Evolutionary conservation across 805 yeast genomes (phyloP).

Genomic region (Candida insectorum): DNA sequence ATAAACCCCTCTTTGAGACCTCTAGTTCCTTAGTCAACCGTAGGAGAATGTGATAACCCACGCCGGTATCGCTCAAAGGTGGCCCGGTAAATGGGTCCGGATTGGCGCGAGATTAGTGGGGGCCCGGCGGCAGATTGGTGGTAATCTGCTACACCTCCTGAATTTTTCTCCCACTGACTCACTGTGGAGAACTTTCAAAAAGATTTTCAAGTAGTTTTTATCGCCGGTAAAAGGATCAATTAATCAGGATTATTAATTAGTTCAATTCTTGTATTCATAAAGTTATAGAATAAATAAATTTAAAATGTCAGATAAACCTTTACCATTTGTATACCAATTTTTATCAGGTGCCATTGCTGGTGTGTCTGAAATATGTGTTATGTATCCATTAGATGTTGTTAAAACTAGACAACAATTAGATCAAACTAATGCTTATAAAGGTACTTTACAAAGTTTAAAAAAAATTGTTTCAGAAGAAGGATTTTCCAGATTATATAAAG

Average conservation of each 20-base stretch:
- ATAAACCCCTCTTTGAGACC: too few species aligned
- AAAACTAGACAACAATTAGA: slow-evolving; percentile 91
- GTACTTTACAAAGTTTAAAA: slow-evolving; percentile 78
- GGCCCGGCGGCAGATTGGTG: background rate
- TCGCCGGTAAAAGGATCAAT: too few species aligned
- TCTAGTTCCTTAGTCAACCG: too few species aligned
- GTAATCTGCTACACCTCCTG: too few species aligned
- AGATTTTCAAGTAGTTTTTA: too few species aligned
- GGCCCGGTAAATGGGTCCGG: slow-evolving; percentile 4
- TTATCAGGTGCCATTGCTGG: slow-evolving; percentile 95
- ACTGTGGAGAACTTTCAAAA: slow-evolving; percentile 9
- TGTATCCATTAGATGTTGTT: slow-evolving; percentile 97
- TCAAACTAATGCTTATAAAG: slow-evolving; percentile 63
- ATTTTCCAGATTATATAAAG: slow-evolving; percentile 77
- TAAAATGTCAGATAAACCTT: slow-evolving; percentile 16
- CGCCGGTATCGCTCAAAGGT: too few species aligned
- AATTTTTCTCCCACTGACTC: slow-evolving; percentile 2
- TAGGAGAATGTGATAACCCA: too few species aligned
- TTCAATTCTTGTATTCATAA: too few species aligned
- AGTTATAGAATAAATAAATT: too few species aligned
- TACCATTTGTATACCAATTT: slow-evolving; percentile 92
- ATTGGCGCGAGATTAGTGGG: background rate
- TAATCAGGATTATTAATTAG: too few species aligned
- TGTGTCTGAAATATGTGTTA: slow-evolving; percentile 87
- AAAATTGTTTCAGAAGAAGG: slow-evolving; percentile 90